Evolutionary conservation across 305 asterid genomes (phyloP), one percentile per base, ranked within the genome.

Genomic region (Ajuga reptans): DNA sequence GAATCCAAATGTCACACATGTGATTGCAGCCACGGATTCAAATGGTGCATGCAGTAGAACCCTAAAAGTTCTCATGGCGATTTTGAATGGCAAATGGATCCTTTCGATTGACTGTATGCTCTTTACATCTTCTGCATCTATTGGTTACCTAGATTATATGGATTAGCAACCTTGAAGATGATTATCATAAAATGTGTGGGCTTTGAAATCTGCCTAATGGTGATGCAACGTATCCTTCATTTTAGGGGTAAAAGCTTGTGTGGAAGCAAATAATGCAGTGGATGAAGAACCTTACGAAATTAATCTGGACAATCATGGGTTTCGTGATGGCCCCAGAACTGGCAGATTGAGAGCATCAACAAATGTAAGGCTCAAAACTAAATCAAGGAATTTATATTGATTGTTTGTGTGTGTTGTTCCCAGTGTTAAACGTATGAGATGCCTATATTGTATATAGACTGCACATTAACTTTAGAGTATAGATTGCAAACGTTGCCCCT

Each of bases 11-110:
- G 89, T 87, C 37, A 93, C 96, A 10, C 99, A 93, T 77, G 91
- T 93, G 67, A 82, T 93, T 58, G 91, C 97, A 24, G 80, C 95
- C 63, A 86, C 95, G 11, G 88, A 93, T 77, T 80, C 83, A 64
- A 79, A 82, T 63, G 99, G 96, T 61, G 92, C 96, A 59, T 89
- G 89, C 78, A 84, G 89, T 43, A 82, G 96, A 81, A 90, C 97
- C 53, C 66, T 84, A 21, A 93, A 93, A 78, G 83, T 93, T 81
- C 96, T 93, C 72, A 87, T 93, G 96, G 97, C 90, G 1, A 87
- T 93, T 69, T 76, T 90, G 78, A 78, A 87, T 50, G 97, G 97
- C 63, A 89, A 73, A 79, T 93, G 99, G 97, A 69, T 90, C 74
- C 83, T 93, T 31, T 79, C 88, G 15, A 77, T 86, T 79, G 95